Base-by-base conservation (phyloP, 257 asterid genomes). In the Jasminum sambac region DNA sequence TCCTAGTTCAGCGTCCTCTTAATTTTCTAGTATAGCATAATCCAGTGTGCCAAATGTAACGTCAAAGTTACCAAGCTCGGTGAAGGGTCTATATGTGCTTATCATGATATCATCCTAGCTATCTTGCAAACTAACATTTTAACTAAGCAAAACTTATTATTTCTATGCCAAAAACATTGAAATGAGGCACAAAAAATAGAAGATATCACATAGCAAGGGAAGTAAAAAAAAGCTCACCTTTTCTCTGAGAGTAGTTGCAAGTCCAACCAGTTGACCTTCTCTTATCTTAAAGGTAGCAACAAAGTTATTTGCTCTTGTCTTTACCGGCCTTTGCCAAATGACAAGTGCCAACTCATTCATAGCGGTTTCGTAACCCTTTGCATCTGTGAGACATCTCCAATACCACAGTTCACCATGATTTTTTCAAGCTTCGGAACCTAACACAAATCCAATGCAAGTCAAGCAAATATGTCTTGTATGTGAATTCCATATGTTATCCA, bases 381-480 rank as follows among this genome's bases (percentile, higher is more conserved):
- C 82, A 85, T 95, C 88, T 95, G 99, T 13, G 98, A 97, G 77
- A 98, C 99, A 42, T 95, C 99, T 82, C 99, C 99, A 73, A 95
- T 88, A 64, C 99, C 98, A 77, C 99, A 91, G 75, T 91, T 95
- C 89, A 95, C 96, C 43, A 95, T 98, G 70, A 95, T n/a, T 80
- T 82, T 95, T 6, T 84, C 84, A 39, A 95, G 72, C 82, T 95
- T 91, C 1, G 99, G 99, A 68, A 95, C 98, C 99, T 89, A 68
- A 8, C 39, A 63, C 68, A 76, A 67, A 71, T 44, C 57, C 64
- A 68, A 11, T 14, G 34, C 17, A 48, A 60, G 26, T 67, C 67
- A 75, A 48, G 39, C 71, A 68, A 34, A 63, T n/a, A n/a, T n/a
- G n/a, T n/a, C n/a, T n/a, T n/a, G n/a, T n/a, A n/a, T n/a, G n/a